A percentile compares a stretch with the other conserved stretches of the same genome.
Conservation (phyloP, 1,139 yeast species). For the Zygotorulaspora mrakii region DNA sequence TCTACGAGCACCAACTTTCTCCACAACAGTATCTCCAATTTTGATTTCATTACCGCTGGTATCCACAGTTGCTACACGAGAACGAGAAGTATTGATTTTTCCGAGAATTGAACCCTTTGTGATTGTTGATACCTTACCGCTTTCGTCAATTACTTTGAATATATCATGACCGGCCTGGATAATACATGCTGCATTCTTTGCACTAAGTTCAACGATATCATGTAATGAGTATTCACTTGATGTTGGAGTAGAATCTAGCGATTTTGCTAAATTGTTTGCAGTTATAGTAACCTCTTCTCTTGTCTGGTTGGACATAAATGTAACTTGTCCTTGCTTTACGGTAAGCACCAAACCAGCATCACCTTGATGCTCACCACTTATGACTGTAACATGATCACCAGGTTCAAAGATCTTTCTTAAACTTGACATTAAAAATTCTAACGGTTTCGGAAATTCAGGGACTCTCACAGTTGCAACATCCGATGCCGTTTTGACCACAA, state of each 20-base stretch:
- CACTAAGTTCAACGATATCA: conserved; percentile 84
- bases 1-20: conserved; percentile 70
- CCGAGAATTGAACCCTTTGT: conserved; percentile 78
- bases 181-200: conserved; percentile 84
- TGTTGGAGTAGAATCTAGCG: conserved; percentile 65
- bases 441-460: conserved; percentile 45
- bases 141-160: conserved; percentile 76
- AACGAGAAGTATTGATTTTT: conserved; percentile 58
- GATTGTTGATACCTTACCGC: conserved; percentile 69
- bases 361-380: conserved; percentile 86
- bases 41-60: conserved; percentile 77
- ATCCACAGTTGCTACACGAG: conserved; percentile 84
- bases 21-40: conserved; percentile 89
- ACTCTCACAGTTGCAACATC: conserved; percentile 43
- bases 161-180: conserved; percentile 85
- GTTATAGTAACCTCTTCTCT: conserved; percentile 85
- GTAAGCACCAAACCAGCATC: conserved; percentile 93
- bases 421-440: conserved; percentile 75
- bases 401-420: conserved; percentile 80
- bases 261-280: conserved; percentile 79
- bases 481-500: conserved; percentile 54
- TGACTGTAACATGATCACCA: conserved; percentile 94
- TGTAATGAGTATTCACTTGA: conserved; percentile 79
- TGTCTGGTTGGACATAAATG: conserved; percentile 84
- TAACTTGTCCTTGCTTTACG: conserved; percentile 78